Evolutionary conservation across 2,329 filamentous ascomycete genomes (phyloP).

Genomic region (Aaosphaeria pasadenensis): DNA sequence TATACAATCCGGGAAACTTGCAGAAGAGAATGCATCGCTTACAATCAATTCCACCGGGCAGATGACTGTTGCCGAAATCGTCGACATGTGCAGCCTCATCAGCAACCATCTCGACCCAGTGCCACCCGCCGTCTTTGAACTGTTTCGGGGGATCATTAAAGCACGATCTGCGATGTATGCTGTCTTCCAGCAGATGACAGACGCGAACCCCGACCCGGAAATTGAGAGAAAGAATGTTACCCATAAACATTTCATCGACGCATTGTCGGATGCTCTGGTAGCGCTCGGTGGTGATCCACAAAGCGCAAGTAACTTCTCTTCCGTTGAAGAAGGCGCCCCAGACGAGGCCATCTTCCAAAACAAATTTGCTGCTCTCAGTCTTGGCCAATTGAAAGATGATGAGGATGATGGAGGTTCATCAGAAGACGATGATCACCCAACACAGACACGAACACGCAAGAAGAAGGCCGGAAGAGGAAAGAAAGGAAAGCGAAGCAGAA

Average conservation of each 20-base stretch:
- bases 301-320: conserved; percentile 8
- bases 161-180: conserved; percentile 23
- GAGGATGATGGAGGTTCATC: conserved; percentile 5
- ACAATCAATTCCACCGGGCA: conserved; percentile 39
- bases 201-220: conserved; percentile 32
- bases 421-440: conserved; percentile 7
- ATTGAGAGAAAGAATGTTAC: conserved; percentile 38
- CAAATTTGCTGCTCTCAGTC: conserved; percentile 9
- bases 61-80: conserved; percentile 35
- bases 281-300: conserved; percentile 33
- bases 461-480: conserved; percentile 18
- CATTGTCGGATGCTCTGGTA: conserved; percentile 36
- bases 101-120: conserved; percentile 31
- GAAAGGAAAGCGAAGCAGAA: conserved; percentile 23
- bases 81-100: conserved; percentile 43
- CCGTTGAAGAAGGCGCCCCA: conserved; percentile 9
- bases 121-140: conserved; percentile 31
- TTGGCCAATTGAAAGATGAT: conserved; percentile 3
- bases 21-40: conserved; percentile 6
- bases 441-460: conserved; percentile 14
- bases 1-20: conserved; percentile 5
- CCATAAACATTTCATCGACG: conserved; percentile 46
- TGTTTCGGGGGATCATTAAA: conserved; percentile 42
- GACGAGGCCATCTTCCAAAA: conserved; percentile 11
- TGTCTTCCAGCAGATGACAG: conserved; percentile 33